Evolutionary conservation across 345 rosid species (phyloP).

Genomic region (Hevea brasiliensis): DNA sequence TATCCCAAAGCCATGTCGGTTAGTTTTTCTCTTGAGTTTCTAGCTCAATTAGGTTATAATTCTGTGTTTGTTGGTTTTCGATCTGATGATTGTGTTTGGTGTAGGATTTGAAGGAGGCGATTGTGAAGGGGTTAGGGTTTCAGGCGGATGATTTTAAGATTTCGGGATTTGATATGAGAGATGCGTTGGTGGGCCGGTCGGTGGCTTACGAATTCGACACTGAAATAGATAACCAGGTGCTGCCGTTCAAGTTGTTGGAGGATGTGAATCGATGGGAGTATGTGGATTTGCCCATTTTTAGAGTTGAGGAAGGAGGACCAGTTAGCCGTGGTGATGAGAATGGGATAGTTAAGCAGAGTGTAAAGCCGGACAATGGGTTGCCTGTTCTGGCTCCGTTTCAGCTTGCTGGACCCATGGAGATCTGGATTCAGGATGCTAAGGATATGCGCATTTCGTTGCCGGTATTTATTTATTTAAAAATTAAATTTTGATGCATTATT

Average conservation of each 20-base stretch:
- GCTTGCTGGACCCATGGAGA: constrained; percentile 94
- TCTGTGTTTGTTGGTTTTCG: not conserved
- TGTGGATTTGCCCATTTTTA: constrained; percentile 81
- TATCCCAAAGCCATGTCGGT: constrained; percentile 82
- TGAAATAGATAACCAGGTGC: constrained; percentile 61
- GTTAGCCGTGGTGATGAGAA: constrained; percentile 27
- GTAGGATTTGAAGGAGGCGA: constrained; percentile 89
- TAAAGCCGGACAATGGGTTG: constrained; percentile 33
- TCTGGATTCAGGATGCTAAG: constrained; percentile 93
- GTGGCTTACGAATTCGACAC: constrained; percentile 81
- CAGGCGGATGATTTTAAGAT: constrained; percentile 70
- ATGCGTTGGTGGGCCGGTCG: constrained; percentile 81
- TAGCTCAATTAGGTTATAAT: not conserved
- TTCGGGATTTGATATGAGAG: constrained; percentile 76
- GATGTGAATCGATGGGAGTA: constrained; percentile 90
- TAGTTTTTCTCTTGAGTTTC: constrained; percentile 5
- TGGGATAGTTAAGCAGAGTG: constrained; percentile 43
- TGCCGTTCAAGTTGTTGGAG: constrained; percentile 84
- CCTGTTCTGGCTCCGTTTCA: constrained; percentile 90
- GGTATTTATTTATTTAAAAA: constrained; percentile 23
- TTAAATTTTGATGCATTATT: not conserved
- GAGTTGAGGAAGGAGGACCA: constrained; percentile 35
- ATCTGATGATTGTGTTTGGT: not conserved
- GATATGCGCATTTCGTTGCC: constrained; percentile 85
- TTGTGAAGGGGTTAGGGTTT: constrained; percentile 80